Percentiles rank a stretch among this genome's conserved stretches.
Evolutionary conservation across 768 basidiomycete genomes (phyloP).

Genomic region (Podaxis sp.): DNA sequence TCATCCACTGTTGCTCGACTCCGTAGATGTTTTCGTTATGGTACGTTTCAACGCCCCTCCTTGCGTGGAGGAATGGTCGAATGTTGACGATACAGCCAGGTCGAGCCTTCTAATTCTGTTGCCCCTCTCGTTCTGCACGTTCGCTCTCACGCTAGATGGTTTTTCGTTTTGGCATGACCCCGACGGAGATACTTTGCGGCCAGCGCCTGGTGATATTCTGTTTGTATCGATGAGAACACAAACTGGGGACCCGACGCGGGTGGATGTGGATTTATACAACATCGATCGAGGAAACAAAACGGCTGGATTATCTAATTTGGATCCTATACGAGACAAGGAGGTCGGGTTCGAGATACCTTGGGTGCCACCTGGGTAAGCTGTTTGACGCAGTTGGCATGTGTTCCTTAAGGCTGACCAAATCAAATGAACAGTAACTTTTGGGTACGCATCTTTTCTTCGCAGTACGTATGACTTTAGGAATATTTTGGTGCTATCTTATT

Average conservation of each 20-base stretch:
- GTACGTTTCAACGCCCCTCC: neutral
- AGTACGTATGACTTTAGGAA: neutral
- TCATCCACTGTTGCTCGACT: neutral
- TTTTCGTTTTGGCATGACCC: neutral
- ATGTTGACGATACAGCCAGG: neutral
- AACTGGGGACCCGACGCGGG: neutral
- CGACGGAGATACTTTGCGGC: neutral
- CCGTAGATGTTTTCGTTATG: neutral
- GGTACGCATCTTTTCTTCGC: neutral
- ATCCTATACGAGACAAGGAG: neutral
- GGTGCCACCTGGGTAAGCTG: slow-evolving; percentile 5
- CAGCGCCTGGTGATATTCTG: neutral
- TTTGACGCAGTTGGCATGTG: neutral
- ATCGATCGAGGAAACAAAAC: neutral
- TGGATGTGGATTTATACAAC: slow-evolving; percentile 6
- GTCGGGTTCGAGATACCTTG: slow-evolving; percentile 4
- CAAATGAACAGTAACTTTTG: neutral
- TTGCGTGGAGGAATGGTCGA: neutral
- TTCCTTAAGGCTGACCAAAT: neutral
- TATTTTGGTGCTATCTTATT: neutral
- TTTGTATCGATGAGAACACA: neutral
- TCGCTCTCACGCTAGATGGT: neutral
- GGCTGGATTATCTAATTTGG: neutral
- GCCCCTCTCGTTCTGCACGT: neutral
- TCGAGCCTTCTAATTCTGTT: neutral